A percentile compares a stretch with the other conserved stretches of the same genome.
Conservation (phyloP, 495 filamentous ascomycete species). For the Lichina pygmaea region DNA sequence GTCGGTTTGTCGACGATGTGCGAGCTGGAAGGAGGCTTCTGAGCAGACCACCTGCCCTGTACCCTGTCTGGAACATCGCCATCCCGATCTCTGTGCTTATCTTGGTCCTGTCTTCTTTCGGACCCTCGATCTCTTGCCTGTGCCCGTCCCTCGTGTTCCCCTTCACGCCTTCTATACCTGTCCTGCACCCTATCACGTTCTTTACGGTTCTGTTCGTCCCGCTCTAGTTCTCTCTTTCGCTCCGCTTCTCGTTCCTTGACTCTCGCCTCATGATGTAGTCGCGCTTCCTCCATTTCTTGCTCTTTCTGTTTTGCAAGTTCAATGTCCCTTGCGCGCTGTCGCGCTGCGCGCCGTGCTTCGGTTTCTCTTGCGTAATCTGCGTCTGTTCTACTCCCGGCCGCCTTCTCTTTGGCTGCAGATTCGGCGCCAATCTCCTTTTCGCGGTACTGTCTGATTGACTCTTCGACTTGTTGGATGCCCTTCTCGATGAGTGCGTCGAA, state of each 20-base stretch:
- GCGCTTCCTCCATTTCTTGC: conserved; percentile 38
- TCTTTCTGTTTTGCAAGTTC: conserved; percentile 32
- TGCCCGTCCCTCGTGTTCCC: conserved; percentile 1
- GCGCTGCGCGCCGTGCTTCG: conserved; percentile 32
- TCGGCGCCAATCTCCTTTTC: conserved; percentile 50
- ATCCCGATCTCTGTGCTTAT: neutral
- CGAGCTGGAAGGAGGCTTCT: too few relatives aligned
- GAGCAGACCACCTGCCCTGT: too few relatives aligned
- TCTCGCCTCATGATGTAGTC: conserved; percentile 34
- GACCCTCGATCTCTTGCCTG: neutral
- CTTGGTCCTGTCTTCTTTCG: conserved; percentile 1
- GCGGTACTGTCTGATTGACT: conserved; percentile 40
- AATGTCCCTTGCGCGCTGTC: conserved; percentile 36
- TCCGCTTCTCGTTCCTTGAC: conserved; percentile 26
- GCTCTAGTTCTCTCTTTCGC: conserved; percentile 16
- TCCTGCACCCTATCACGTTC: conserved; percentile 8
- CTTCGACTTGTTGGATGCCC: conserved; percentile 32
- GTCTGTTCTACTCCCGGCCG: conserved; percentile 51
- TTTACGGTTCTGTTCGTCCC: conserved; percentile 25
- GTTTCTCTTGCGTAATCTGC: conserved; percentile 54
- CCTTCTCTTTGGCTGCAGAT: conserved; percentile 36
- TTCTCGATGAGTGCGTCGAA: conserved; percentile 42
- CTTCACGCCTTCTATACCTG: conserved; percentile 4
- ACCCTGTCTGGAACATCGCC: too few relatives aligned
- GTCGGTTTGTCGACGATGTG: too few relatives aligned